Conservation (phyloP, 2,329 filamentous ascomycete species). For the Tolypocladium endophyticum region DNA sequence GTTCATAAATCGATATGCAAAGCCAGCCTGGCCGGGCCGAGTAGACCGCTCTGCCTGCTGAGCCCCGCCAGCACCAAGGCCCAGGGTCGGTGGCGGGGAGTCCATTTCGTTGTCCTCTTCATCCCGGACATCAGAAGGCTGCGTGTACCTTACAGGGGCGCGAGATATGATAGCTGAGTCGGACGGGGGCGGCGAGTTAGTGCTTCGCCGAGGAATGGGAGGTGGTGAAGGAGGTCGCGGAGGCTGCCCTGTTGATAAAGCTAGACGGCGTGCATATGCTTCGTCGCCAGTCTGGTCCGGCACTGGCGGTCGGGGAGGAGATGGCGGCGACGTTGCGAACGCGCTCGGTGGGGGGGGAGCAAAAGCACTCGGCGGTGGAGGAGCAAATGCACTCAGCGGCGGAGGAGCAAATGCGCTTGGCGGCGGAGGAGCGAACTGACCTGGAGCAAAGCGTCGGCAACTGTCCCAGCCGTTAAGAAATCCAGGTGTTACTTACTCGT, state of each 20-base stretch:
- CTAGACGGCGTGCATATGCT: slow-evolving; percentile 53
- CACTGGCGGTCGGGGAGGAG: slow-evolving; percentile 33
- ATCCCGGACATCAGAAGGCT: slow-evolving; percentile 13
- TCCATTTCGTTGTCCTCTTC: slow-evolving; percentile 30
- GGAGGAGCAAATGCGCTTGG: slow-evolving; percentile 32
- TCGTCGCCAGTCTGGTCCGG: slow-evolving; percentile 59
- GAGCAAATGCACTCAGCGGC: slow-evolving; percentile 38
- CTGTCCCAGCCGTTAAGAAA: not conserved
- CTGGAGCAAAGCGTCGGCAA: not conserved
- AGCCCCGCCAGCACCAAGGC: slow-evolving; percentile 27
- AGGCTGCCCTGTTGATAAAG: slow-evolving; percentile 36
- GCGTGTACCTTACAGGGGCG: slow-evolving; percentile 63
- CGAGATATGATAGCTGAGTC: slow-evolving; percentile 58
- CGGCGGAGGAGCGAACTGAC: not conserved
- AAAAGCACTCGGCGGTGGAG: slow-evolving; percentile 38
- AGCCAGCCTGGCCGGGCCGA: slow-evolving; percentile 70
- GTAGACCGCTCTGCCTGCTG: slow-evolving; percentile 41
- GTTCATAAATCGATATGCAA: slow-evolving; percentile 78
- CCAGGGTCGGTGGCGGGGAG: slow-evolving; percentile 35
- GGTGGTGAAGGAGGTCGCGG: slow-evolving; percentile 20
- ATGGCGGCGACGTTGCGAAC: slow-evolving; percentile 45
- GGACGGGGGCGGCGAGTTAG: slow-evolving; percentile 26
- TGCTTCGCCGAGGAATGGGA: slow-evolving; percentile 8
- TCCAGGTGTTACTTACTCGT: slow-evolving; percentile 18
- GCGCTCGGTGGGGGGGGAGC: slow-evolving; percentile 47